Conservation (phyloP, 164 flowering plant species). For the Hamamelis virginiana region DNA sequence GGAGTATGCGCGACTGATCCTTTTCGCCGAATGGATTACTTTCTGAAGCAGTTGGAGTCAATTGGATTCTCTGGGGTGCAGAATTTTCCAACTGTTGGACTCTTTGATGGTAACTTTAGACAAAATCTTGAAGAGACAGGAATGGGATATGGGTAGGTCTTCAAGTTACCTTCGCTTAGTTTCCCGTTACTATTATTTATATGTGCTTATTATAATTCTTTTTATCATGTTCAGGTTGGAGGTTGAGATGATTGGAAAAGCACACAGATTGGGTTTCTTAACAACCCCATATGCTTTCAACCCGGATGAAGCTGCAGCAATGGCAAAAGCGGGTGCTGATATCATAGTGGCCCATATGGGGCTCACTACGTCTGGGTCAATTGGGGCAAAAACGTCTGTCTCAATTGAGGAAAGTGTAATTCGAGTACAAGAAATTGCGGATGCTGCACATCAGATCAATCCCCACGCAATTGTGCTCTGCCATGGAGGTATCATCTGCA, state of each 20-base stretch:
- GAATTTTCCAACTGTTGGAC: slow-evolving; percentile 96
- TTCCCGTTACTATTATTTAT: not conserved
- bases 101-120: slow-evolving; percentile 93
- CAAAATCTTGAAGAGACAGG: slow-evolving; percentile 98
- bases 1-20: slow-evolving; percentile 98
- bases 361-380: slow-evolving; percentile 88
- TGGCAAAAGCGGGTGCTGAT: slow-evolving; percentile 98
- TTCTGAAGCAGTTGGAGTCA: slow-evolving; percentile 76
- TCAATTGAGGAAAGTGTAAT: slow-evolving; percentile 77
- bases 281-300: slow-evolving; percentile 97
- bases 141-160: slow-evolving; percentile 86
- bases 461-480: slow-evolving; percentile 76
- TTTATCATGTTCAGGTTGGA: slow-evolving; percentile 59
- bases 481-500: slow-evolving; percentile 73
- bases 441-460: slow-evolving; percentile 77
- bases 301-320: slow-evolving; percentile 68
- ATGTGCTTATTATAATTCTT: not conserved
- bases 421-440: slow-evolving; percentile 86
- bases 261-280: slow-evolving; percentile 81
- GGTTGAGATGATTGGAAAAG: slow-evolving; percentile 85
- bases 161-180: not conserved
- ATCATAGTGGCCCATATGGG: slow-evolving; percentile 98
- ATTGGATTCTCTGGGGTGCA: slow-evolving; percentile 91
- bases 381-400: slow-evolving; percentile 88
- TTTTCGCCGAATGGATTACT: slow-evolving; percentile 84